Conservation (phyloP, 2,329 filamentous ascomycete species). For the Claviceps citrina region DNA sequence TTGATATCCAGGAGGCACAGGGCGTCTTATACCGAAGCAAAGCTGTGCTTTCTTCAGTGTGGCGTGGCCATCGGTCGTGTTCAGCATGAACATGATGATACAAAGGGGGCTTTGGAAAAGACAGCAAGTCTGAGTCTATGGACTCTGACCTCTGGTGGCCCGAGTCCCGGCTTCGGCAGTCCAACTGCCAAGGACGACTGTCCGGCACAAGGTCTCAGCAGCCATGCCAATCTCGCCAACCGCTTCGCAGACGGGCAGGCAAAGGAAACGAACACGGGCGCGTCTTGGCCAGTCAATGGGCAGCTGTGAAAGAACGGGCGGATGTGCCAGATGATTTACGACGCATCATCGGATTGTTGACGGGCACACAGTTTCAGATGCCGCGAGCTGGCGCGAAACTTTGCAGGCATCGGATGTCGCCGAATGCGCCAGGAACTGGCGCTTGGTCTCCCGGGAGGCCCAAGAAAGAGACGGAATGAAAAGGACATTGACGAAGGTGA, state of each 20-base stretch:
- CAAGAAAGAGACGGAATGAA: background rate
- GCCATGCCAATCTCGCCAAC: background rate
- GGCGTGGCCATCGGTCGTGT: background rate
- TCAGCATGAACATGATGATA: background rate
- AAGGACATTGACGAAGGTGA: background rate
- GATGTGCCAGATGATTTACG: background rate
- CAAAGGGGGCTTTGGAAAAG: background rate
- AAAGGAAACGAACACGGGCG: background rate
- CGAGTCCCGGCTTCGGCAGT: too few relatives aligned
- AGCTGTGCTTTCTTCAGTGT: background rate
- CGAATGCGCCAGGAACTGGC: background rate
- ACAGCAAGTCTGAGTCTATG: too few relatives aligned
- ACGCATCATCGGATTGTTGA: background rate
- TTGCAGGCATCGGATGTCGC: background rate
- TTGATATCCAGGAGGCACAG: background rate
- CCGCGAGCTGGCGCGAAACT: background rate
- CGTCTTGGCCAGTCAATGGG: background rate
- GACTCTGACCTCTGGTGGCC: too few relatives aligned
- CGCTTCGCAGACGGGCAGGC: background rate
- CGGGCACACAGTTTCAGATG: constrained; percentile 1
- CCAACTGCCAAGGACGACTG: background rate
- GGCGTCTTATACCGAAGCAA: constrained; percentile 6
- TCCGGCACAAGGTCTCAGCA: background rate
- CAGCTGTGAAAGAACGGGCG: background rate
- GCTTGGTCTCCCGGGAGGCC: too few relatives aligned